Percentiles rank a stretch among this genome's conserved stretches.
These are phyloP conservation scores for Haplographium delicatum DNA, from an alignment of 495 filamentous ascomycete genomes.

Conservation along the genomic window DNA sequence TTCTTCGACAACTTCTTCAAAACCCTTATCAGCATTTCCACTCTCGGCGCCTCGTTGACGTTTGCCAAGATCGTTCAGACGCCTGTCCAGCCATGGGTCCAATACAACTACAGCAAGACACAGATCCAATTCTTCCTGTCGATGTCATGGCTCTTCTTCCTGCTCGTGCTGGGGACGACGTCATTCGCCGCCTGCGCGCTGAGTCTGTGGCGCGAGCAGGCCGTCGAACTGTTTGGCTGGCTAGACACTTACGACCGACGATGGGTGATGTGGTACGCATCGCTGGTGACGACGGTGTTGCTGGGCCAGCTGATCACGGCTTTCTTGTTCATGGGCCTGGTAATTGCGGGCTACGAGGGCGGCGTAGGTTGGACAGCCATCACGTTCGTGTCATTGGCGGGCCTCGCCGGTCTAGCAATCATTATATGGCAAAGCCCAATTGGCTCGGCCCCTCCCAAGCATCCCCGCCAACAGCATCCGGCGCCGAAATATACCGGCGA, in stretches of 20 bases:
- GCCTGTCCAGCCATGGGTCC: neutral
- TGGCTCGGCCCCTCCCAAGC: neutral
- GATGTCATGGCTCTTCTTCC: neutral
- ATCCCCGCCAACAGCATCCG: neutral
- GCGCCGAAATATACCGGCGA: neutral
- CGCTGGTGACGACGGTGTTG: slow-evolving; percentile 1
- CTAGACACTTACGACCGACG: neutral
- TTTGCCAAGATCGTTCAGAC: slow-evolving; percentile 4
- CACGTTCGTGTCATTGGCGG: neutral
- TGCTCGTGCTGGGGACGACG: neutral
- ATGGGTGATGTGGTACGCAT: slow-evolving; percentile 9
- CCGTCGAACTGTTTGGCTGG: slow-evolving; percentile 1
- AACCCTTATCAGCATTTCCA: slow-evolving; percentile 6
- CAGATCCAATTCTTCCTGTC: slow-evolving; percentile 1
- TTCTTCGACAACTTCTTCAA: slow-evolving; percentile 14
- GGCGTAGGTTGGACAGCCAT: slow-evolving; percentile 1
- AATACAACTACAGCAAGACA: neutral
- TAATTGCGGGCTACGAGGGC: slow-evolving; percentile 4
- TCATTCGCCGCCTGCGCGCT: slow-evolving; percentile 7
- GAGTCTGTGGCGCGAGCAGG: neutral
- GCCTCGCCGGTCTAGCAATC: neutral
- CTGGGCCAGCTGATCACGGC: slow-evolving; percentile 1
- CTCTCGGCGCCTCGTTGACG: slow-evolving; percentile 9
- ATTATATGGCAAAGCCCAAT: slow-evolving; percentile 17
- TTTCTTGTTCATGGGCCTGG: slow-evolving; percentile 9